A percentile compares a stretch with the other conserved stretches of the same genome.
These are phyloP conservation scores for Lithohypha guttulata DNA, from an alignment of 2,329 filamentous ascomycete genomes.

Conservation along the genomic window DNA sequence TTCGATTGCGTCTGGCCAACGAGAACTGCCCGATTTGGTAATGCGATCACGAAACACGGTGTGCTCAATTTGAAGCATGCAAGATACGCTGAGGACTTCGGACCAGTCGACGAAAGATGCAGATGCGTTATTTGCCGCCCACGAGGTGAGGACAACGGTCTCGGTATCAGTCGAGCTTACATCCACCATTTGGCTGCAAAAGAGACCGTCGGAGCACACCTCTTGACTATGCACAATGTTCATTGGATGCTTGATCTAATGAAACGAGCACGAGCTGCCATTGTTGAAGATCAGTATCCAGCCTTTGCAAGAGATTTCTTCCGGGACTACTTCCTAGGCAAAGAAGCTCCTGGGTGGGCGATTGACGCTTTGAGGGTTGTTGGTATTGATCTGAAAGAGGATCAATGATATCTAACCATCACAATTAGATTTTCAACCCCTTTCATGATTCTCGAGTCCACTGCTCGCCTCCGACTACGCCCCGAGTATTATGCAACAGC, in stretches of 20 bases:
- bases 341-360: constrained; percentile 70
- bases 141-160: constrained; percentile 49
- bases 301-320: constrained; percentile 73
- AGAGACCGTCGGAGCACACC: constrained; percentile 81
- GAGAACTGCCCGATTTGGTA: constrained; percentile 87
- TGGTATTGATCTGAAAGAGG: constrained; percentile 59
- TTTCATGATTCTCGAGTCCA: no score
- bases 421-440: no score
- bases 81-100: constrained; percentile 66
- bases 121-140: constrained; percentile 66
- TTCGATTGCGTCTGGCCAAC: constrained; percentile 99
- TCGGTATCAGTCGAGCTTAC: constrained; percentile 79
- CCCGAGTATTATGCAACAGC: no score
- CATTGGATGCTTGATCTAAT: constrained; percentile 84
- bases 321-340: constrained; percentile 54
- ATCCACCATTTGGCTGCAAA: constrained; percentile 86
- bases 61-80: constrained; percentile 76
- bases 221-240: constrained; percentile 82
- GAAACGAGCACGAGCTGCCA: constrained; percentile 60
- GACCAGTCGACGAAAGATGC: constrained; percentile 73
- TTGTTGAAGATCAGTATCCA: constrained; percentile 72
- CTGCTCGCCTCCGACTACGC: no score
- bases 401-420: no score
- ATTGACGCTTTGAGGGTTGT: constrained; percentile 67
- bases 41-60: constrained; percentile 72